These are phyloP conservation scores for Salix viminalis DNA, from an alignment of 345 rosid species.

Conservation along the genomic window DNA sequence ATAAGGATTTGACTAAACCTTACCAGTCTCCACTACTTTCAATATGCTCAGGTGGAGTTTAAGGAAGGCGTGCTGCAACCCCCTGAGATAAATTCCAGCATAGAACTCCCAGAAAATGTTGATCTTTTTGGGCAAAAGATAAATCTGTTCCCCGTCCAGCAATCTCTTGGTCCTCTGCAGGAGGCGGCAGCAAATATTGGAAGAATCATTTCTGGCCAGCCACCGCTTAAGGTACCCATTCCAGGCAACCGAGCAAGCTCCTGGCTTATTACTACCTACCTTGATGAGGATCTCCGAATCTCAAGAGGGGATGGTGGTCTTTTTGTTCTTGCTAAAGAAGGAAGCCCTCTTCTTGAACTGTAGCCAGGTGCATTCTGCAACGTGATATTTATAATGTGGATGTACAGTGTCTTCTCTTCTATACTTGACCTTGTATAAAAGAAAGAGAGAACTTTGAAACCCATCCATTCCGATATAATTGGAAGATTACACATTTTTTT, in stretches of 20 bases:
- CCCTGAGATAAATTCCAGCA: conserved; percentile 70
- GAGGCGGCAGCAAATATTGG: conserved; percentile 64
- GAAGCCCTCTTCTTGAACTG: conserved; percentile 74
- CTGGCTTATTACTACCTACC: conserved; percentile 87
- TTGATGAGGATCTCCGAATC: conserved; percentile 79
- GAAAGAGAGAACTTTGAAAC: background rate
- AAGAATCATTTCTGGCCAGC: conserved; percentile 70
- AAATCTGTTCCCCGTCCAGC: conserved; percentile 61
- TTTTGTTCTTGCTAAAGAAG: conserved; percentile 82
- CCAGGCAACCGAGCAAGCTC: conserved; percentile 64
- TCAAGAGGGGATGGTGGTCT: conserved; percentile 97
- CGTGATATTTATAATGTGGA: background rate
- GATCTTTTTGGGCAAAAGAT: conserved; percentile 72
- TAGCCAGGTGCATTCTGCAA: conserved; percentile 21
- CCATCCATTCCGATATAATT: background rate
- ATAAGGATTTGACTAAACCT: background rate
- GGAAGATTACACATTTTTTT: background rate
- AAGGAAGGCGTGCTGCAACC: conserved; percentile 80
- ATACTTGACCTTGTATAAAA: background rate
- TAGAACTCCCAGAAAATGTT: conserved; percentile 66
- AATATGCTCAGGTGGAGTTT: conserved; percentile 64
- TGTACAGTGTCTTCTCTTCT: background rate
- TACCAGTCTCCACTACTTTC: background rate
- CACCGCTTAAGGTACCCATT: conserved; percentile 76
- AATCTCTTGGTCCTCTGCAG: conserved; percentile 70